phyloP scores from a whole-genome alignment of 2,329 filamentous ascomycete species.

The Nigrospora osmanthi region DNA sequence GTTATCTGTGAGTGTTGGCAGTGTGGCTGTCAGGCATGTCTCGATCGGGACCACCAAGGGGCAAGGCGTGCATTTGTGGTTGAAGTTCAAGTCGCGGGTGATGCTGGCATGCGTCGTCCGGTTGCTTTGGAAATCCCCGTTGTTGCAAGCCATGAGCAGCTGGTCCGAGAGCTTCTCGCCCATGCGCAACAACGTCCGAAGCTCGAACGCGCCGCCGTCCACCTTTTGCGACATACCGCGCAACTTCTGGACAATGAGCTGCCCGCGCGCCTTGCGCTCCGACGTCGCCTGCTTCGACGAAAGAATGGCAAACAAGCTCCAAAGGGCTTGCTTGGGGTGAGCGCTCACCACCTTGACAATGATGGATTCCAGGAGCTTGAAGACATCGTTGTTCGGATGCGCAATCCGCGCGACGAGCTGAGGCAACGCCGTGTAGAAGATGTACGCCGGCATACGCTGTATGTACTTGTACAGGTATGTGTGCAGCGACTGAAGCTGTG shows the following conservation, averaged over 20 bases:
- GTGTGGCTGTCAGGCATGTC: slow-evolving; percentile 69
- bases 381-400: slow-evolving; percentile 73
- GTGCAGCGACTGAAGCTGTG: slow-evolving; percentile 63
- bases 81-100: slow-evolving; percentile 71
- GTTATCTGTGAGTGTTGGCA: slow-evolving; percentile 68
- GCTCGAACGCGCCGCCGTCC: slow-evolving; percentile 46
- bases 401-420: slow-evolving; percentile 95
- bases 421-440: slow-evolving; percentile 76
- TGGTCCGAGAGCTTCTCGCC: slow-evolving; percentile 81
- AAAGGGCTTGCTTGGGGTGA: slow-evolving; percentile 88
- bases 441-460: slow-evolving; percentile 60
- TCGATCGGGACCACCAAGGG: slow-evolving; percentile 85
- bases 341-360: slow-evolving; percentile 77
- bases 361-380: slow-evolving; percentile 67
- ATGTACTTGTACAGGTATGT: slow-evolving; percentile 74
- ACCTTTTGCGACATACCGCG: slow-evolving; percentile 40
- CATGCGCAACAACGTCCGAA: slow-evolving; percentile 64
- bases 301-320: slow-evolving; percentile 82
- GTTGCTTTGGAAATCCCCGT: slow-evolving; percentile 63
- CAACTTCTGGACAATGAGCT: slow-evolving; percentile 42
- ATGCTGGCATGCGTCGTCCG: slow-evolving; percentile 64
- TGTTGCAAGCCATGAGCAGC: slow-evolving; percentile 72
- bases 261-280: slow-evolving; percentile 53
- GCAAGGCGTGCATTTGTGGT: slow-evolving; percentile 74
- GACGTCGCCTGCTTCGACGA: slow-evolving; percentile 61